phyloP scores from a whole-genome alignment of 2,329 filamentous ascomycete species.

The Pyricularia sp. region DNA sequence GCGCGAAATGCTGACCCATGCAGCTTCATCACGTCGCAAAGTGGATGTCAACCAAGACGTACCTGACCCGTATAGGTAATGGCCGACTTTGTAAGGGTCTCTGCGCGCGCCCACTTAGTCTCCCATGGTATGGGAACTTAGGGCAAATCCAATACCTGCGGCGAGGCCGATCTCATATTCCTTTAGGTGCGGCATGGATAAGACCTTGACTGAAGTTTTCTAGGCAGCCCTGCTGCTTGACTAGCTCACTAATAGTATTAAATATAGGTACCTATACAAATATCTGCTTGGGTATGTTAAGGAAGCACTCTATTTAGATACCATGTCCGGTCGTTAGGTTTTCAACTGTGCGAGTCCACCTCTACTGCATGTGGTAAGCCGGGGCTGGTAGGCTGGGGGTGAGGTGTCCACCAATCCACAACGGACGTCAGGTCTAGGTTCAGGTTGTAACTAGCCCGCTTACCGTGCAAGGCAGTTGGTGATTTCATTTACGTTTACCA shows the following conservation, averaged over 20 bases:
- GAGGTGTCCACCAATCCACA: background rate
- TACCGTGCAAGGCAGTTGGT: background rate
- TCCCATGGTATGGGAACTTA: background rate
- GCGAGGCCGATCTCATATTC: background rate
- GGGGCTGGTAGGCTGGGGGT: background rate
- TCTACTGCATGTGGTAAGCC: background rate
- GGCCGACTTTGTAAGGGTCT: background rate
- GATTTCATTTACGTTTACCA: background rate
- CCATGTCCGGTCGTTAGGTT: background rate
- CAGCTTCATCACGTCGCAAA: background rate
- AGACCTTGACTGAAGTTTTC: background rate
- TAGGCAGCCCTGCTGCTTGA: background rate
- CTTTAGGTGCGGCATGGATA: background rate
- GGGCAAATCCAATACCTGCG: background rate
- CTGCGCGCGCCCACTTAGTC: background rate
- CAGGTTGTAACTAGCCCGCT: background rate
- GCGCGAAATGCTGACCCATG: background rate
- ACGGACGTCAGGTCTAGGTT: background rate
- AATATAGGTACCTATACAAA: too few species aligned
- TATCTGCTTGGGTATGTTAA: too few species aligned
- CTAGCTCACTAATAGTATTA: background rate
- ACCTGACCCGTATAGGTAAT: background rate
- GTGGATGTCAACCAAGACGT: background rate
- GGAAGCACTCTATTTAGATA: background rate
- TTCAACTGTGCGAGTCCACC: background rate